Base-by-base conservation (phyloP, 2,329 filamentous ascomycete genomes). In the Fusarium buharicum region DNA sequence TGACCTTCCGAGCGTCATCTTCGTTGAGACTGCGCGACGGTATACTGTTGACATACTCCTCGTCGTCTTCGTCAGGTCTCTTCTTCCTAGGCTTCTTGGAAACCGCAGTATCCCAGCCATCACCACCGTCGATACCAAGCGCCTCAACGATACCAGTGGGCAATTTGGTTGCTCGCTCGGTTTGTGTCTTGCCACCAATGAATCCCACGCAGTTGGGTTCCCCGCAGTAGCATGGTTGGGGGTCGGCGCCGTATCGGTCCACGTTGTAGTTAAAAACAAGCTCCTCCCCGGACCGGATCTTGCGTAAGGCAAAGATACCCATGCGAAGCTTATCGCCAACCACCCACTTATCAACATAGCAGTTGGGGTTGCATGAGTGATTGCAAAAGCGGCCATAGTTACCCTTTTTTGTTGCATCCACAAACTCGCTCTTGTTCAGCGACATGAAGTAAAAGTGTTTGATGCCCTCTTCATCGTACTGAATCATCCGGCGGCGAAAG, bases 361-460 rank as follows among this genome's bases (percentile, higher is more conserved):
- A 98, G 74, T 99, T 99, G 16, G 95, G 95, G 75, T 95, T 97
- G 84, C 95, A 99, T 9, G 95, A 98, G 76, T 99, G 95, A 73
- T 99, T 99, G 85, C 95, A 99, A 74, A 99, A 99, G 27, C 95
- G 89, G 47, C 93, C 95, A 6, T 99, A 85, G 68, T 98, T 98
- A 46, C 95, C 95, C 75, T 92, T 96, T 74, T 95, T 96, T 10
- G 95, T 99, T 18, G 95, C 95, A 78, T 99, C 95, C 56, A 99
- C 93, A 73, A 98, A 99, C 76, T 98, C 95, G 71, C 89, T 91
- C 76, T 96, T 96, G 73, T 88, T 96, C 61, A 99, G 87, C 24
- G 95, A 98, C 95, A 99, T 99, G 81, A 99, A 99, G 78, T 99
- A 99, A 76, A 99, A 99, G 78, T 99, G 95, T 76, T 96, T 97